Conservation (phyloP, 805 yeast genomes). For the Candida hungchunana region DNA sequence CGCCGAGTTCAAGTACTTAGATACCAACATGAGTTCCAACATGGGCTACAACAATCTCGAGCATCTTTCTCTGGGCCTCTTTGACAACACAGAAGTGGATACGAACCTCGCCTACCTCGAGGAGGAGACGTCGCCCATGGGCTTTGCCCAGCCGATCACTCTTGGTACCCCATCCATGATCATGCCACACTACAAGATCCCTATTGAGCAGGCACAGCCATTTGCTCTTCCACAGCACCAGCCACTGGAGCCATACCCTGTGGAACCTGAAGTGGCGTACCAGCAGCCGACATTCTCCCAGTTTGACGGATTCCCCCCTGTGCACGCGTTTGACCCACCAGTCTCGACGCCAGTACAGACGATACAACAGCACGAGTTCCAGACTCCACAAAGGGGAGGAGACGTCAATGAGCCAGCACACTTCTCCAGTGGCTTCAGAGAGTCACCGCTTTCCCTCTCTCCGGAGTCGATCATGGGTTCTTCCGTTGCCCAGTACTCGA, state of each 20-base stretch:
- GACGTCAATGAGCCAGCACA: constrained; percentile 16
- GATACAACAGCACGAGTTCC: constrained; percentile 1
- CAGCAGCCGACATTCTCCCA: too few species aligned
- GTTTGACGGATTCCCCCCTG: constrained; percentile 20
- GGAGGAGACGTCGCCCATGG: constrained; percentile 2
- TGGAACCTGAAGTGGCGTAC: too few species aligned
- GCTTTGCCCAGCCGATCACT: not conserved
- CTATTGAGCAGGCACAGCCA: too few species aligned
- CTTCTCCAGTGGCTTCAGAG: constrained; percentile 7
- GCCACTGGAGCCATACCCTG: constrained; percentile 1
- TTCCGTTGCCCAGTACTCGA: constrained; percentile 5
- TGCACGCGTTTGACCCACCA: constrained; percentile 20
- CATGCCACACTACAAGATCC: constrained; percentile 2
- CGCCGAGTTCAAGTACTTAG: constrained; percentile 6
- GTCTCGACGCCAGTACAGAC: constrained; percentile 3
- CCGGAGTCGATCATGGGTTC: constrained; percentile 15
- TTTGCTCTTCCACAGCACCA: not conserved
- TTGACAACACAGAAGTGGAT: constrained; percentile 8
- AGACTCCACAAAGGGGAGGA: constrained; percentile 13
- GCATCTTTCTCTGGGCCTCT: constrained; percentile 4
- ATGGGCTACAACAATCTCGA: constrained; percentile 4
- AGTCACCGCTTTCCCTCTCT: constrained; percentile 16
- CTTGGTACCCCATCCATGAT: constrained; percentile 3
- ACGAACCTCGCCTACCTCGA: constrained; percentile 12
- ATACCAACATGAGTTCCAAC: constrained; percentile 1